Conservation (phyloP, 2,329 filamentous ascomycete species). For the Pyrenochaeta sp. region DNA sequence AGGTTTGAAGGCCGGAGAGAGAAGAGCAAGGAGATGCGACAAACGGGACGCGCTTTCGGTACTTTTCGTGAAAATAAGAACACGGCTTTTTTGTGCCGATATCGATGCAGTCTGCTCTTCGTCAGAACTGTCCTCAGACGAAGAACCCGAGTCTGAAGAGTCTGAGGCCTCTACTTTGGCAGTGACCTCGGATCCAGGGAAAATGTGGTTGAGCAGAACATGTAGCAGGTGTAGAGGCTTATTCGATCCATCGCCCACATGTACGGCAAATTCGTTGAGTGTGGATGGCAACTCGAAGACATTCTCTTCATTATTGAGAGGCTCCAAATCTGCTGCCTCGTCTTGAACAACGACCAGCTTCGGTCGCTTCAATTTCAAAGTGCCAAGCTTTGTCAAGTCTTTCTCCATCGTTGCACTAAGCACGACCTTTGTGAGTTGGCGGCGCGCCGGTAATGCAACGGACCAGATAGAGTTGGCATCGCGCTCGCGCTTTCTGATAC, state of each 20-base stretch:
- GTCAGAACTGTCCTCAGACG: constrained; percentile 21
- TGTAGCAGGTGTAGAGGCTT: constrained; percentile 84
- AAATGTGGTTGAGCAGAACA: constrained; percentile 68
- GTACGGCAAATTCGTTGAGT: constrained; percentile 58
- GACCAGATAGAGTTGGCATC: constrained; percentile 47
- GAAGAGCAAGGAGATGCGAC: constrained; percentile 76
- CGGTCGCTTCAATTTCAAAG: constrained; percentile 76
- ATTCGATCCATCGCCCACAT: constrained; percentile 61
- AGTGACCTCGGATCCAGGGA: constrained; percentile 15
- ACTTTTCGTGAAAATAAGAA: constrained; percentile 88
- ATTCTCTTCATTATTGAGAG: constrained; percentile 39
- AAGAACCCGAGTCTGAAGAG: constrained; percentile 16
- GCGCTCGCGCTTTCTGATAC: constrained; percentile 56
- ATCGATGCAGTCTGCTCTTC: constrained; percentile 14
- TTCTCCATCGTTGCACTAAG: constrained; percentile 92
- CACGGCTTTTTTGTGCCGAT: constrained; percentile 44
- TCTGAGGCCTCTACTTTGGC: constrained; percentile 29
- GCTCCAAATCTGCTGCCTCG: constrained; percentile 32
- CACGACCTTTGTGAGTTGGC: constrained; percentile 77
- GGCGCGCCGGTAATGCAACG: constrained; percentile 38
- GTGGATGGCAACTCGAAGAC: constrained; percentile 65
- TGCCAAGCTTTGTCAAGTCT: constrained; percentile 81
- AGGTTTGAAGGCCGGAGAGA: constrained; percentile 66
- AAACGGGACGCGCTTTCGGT: constrained; percentile 89
- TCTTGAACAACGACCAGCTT: constrained; percentile 79